Percentiles rank a stretch among this genome's conserved stretches.
phyloP scores from a whole-genome alignment of 1,139 yeast genomes.

The Blastobotrys ciferrii region DNA sequence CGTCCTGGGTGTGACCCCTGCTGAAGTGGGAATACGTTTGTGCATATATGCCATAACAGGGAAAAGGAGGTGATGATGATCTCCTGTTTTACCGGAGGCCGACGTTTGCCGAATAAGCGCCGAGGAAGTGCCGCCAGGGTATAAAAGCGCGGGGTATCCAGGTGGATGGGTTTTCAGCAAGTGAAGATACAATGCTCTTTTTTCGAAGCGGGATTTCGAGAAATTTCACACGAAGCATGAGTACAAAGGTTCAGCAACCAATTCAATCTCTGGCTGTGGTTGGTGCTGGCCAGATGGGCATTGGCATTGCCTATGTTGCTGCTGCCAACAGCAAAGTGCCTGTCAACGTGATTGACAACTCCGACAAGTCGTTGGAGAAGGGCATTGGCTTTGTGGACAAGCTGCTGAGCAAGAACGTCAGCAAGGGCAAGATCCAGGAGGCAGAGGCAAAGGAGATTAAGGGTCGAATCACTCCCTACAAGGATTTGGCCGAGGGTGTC shows the following conservation, averaged over 20 bases:
- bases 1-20: no score
- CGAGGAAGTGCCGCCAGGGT: background rate
- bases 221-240: constrained; percentile 3
- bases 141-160: constrained; percentile 1
- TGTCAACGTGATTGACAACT: constrained; percentile 39
- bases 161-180: no score
- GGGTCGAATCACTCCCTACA: constrained; percentile 31
- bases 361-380: constrained; percentile 35
- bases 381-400: constrained; percentile 39
- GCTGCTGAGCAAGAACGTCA: constrained; percentile 39
- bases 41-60: no score
- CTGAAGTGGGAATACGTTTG: no score
- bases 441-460: constrained; percentile 35
- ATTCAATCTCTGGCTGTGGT: constrained; percentile 35
- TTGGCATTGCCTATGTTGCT: constrained; percentile 45
- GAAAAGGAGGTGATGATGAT: no score
- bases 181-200: no score
- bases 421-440: constrained; percentile 37
- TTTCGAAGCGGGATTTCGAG: no score
- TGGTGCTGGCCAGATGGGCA: constrained; percentile 46
- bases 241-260: constrained; percentile 7
- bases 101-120: background rate
- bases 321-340: constrained; percentile 41
- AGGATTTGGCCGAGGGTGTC: constrained; percentile 32
- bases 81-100: no score